Evolutionary conservation across 116 monocot species (phyloP).

Genomic region (Dioscorea cayenensis): DNA sequence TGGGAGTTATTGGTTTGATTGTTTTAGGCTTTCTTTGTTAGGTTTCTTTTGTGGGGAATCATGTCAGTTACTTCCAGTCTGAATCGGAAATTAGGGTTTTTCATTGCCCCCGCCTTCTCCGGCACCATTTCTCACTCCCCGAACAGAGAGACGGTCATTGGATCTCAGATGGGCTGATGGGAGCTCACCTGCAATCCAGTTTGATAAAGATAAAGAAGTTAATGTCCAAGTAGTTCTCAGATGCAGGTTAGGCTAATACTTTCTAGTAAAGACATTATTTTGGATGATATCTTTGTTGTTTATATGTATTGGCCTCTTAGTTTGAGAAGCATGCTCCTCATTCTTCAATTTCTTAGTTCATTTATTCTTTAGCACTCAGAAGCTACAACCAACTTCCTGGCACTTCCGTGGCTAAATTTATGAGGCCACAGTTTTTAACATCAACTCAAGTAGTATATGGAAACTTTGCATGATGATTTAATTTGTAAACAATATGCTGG

Average conservation of each 20-base stretch:
- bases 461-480: no score
- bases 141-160: conserved; percentile 34
- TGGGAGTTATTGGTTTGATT: neutral
- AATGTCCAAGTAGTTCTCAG: conserved; percentile 67
- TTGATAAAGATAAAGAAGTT: conserved; percentile 50
- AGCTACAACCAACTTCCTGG: no score
- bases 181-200: conserved; percentile 10
- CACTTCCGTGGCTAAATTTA: no score
- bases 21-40: neutral
- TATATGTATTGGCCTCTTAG: neutral
- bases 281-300: neutral
- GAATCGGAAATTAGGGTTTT: conserved; percentile 39
- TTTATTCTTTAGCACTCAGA: no score
- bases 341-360: no score
- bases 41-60: neutral
- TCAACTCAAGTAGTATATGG: no score
- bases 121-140: conserved; percentile 32
- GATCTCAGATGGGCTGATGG: conserved; percentile 62
- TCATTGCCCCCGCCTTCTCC: conserved; percentile 37
- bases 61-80: conserved; percentile 42
- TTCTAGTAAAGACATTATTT: neutral
- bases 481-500: no score
- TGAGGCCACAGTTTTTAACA: no score
- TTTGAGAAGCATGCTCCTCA: no score
- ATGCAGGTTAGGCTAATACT: conserved; percentile 57